Evolutionary conservation across 768 basidiomycete species (phyloP), one percentile per base, ranked within the genome.

Genomic region (Russula earlei): DNA sequence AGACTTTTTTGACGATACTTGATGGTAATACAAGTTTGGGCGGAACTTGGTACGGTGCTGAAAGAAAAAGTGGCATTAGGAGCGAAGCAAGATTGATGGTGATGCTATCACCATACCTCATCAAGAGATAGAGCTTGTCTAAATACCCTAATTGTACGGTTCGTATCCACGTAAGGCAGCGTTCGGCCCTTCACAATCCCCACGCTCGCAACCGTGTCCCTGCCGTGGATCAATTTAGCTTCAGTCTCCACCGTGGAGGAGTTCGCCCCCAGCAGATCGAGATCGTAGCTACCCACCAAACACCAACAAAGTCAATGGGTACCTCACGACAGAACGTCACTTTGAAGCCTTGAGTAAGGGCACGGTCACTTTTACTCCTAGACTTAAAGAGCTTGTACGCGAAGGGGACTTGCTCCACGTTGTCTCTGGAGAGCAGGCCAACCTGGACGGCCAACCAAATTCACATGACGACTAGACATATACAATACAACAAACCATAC

Each of bases 121-220:
- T 91, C 87, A 37, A 91, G 77, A 11, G 88, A 72, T 20, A 90
- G 71, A 0, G 87, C 89, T 46, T 92, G 89, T 15, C 89, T 75
- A 67, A 91, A 89, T 4, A 75, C 77, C 70, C 75, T 81, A 65
- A 91, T 83, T 11, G 75, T 74, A 20, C 68, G 72, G 63, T 88
- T 85, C 17, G 77, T 74, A 43, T 73, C 73, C 0, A 83, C 81
- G 61, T 88, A 91, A 0, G 89, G 89, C 25, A 91, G 70, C 1
- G 72, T 76, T 9, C 77, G 73, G 3, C 75, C 71, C 69, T 74
- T 70, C n/a, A 91, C 54, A 1, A 85, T 62, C 0, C 89, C 89
- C 20, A 87, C 87, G 51, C 85, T 85, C 8, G 83, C 73, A 3
- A 91, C 87, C 0, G 88, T 91, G 56, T 91, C 88, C 88, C 87